Base-by-base conservation (phyloP, 345 rosid species). In the Reutealis trisperma region DNA sequence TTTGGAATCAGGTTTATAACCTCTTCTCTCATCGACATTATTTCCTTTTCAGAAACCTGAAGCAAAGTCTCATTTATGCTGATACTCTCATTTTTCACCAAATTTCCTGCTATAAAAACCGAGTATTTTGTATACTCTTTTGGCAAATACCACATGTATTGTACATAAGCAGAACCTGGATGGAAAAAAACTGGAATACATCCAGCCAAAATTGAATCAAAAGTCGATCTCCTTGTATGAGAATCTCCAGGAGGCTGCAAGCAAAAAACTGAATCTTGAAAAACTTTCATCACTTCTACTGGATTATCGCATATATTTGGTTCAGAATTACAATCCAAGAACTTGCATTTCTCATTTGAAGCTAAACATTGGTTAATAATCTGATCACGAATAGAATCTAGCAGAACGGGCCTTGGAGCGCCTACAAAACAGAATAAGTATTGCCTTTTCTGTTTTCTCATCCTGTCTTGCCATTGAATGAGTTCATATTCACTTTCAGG, bases 121-220 rank as follows among this genome's bases (percentile, higher is more conserved):
- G 82, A 74, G 51, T 79, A 74, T 22, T 10, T 62, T 2, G 69
- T n/a, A 47, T 79, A 79, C 44, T 52, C 37, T 65, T 42, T 27
- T 5, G 71, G 82, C 1, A 79, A 70, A 32, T 74, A 37, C 78
- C 82, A 79, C 1, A 30, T 18, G 18, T 79, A 79, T 19, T 79
- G 78, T 4, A 24, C 74, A 55, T 79, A 79, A 12, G 78, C 82
- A 1, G 75, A 74, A 34, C 72, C 65, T 22, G 78, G 82, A 69
- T 79, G 71, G 61, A 75, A 79, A 66, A 79, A 79, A 55, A 79
- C 75, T 9, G 82, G 78, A 42, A 79, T 72, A 47, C 77, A 78
- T 5, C 81, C 81, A 5, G 73, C 67, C 5, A 79, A 7, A 41
- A 74, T 61, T 6, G 78, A 79, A 13, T 79, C 78, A 22, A 79